A percentile compares a stretch with the other conserved stretches of the same genome.
Evolutionary conservation across 331 rosid genomes (phyloP).

Genomic region (Malus hybrid): DNA sequence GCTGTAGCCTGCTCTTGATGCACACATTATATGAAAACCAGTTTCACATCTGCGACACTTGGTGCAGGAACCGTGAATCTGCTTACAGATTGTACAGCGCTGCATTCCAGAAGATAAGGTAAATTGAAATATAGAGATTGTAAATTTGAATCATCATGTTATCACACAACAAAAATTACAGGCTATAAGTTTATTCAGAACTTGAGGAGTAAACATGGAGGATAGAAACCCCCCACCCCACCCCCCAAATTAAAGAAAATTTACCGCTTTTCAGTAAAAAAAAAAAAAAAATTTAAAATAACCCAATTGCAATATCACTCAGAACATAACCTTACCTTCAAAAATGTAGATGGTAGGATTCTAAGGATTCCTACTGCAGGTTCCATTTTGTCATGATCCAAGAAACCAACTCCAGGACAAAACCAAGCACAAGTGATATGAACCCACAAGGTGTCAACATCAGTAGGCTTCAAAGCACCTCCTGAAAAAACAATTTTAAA

Average conservation of each 20-base stretch:
- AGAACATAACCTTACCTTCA: constrained; percentile 47
- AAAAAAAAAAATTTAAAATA: neutral
- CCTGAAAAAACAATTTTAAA: constrained; percentile 42
- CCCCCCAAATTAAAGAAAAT: neutral
- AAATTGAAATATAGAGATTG: neutral
- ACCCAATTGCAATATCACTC: constrained; percentile 8
- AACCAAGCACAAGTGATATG: constrained; percentile 99
- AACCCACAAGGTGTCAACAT: constrained; percentile 83
- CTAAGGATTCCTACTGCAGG: constrained; percentile 89
- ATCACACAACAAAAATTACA: neutral
- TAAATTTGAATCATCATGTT: neutral
- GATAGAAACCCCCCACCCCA: neutral
- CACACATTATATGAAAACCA: constrained; percentile 79
- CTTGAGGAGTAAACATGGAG: neutral
- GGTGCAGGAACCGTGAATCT: constrained; percentile 89
- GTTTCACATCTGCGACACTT: constrained; percentile 90
- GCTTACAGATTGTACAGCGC: constrained; percentile 84
- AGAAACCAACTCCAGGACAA: constrained; percentile 73
- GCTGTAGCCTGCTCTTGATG: constrained; percentile 87
- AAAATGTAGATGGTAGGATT: constrained; percentile 66
- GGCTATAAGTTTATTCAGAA: neutral
- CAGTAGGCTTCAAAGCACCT: constrained; percentile 97
- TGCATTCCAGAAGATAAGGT: constrained; percentile 28
- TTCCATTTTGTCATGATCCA: constrained; percentile 79
- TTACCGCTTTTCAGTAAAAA: neutral